Conservation (phyloP, 106 monocot genomes). For the Apostasia shenzhenica region DNA sequence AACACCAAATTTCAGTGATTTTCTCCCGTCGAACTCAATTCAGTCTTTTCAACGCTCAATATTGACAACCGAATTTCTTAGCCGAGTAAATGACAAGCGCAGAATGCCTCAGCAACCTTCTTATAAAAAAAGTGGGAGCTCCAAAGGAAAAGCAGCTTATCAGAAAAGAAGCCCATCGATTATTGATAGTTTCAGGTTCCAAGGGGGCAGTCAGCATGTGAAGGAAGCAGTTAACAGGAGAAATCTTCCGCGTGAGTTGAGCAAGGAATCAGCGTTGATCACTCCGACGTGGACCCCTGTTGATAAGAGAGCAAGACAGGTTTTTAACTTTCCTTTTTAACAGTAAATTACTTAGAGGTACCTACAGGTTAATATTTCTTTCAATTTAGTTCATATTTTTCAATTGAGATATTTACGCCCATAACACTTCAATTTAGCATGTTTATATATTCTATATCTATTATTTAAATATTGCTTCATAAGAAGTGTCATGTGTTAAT, state of each 20-base stretch:
- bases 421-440: no score
- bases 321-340: slow-evolving; percentile 7
- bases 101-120: slow-evolving; percentile 21
- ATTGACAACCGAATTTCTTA: slow-evolving; percentile 29
- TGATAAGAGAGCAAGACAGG: slow-evolving; percentile 98
- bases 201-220: slow-evolving; percentile 28
- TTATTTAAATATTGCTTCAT: no score
- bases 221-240: slow-evolving; percentile 17
- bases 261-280: slow-evolving; percentile 28
- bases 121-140: slow-evolving; percentile 32
- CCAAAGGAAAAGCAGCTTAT: slow-evolving; percentile 19
- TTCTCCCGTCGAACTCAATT: slow-evolving; percentile 13
- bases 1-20: slow-evolving; percentile 6
- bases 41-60: slow-evolving; percentile 11
- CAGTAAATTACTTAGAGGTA: no score
- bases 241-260: slow-evolving; percentile 17
- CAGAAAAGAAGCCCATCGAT: slow-evolving; percentile 60
- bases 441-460: no score
- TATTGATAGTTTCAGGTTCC: slow-evolving; percentile 62
- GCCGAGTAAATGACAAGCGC: slow-evolving; percentile 37
- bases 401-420: neutral
- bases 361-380: no score
- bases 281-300: slow-evolving; percentile 76
- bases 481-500: no score
- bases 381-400: neutral